These are phyloP conservation scores for Russula olivacea DNA, from an alignment of 768 basidiomycete genomes.

Conservation along the genomic window DNA sequence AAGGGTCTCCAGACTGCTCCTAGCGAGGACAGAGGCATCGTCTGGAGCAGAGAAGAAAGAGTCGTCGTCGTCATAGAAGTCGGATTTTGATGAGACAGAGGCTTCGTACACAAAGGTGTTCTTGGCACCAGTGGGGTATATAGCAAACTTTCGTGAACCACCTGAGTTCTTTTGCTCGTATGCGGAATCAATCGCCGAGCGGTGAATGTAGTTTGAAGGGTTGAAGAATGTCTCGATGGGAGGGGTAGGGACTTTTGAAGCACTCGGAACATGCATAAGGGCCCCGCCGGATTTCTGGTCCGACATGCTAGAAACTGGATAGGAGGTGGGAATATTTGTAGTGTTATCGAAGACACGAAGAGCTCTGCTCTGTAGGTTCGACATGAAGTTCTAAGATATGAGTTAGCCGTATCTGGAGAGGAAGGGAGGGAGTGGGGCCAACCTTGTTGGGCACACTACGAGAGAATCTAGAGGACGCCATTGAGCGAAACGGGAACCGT, in stretches of 20 bases:
- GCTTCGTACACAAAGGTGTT: slow-evolving; percentile 24
- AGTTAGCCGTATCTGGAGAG: slow-evolving; percentile 4
- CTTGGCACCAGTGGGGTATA: slow-evolving; percentile 23
- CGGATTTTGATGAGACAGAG: slow-evolving; percentile 24
- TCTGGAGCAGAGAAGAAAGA: slow-evolving; percentile 23
- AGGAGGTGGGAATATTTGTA: slow-evolving; percentile 13
- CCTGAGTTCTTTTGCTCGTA: slow-evolving; percentile 21
- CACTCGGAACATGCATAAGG: slow-evolving; percentile 10
- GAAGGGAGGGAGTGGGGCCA: neutral
- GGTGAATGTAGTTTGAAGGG: slow-evolving; percentile 17
- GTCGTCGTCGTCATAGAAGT: slow-evolving; percentile 22
- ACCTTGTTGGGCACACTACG: slow-evolving; percentile 25
- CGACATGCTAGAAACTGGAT: neutral
- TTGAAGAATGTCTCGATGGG: slow-evolving; percentile 19
- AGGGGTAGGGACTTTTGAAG: slow-evolving; percentile 11
- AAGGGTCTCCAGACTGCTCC: slow-evolving; percentile 24
- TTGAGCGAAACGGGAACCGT: neutral
- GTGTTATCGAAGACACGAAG: slow-evolving; percentile 21
- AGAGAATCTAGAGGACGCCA: slow-evolving; percentile 23
- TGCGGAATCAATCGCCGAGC: slow-evolving; percentile 18
- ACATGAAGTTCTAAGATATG: slow-evolving; percentile 21
- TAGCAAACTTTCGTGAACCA: slow-evolving; percentile 19
- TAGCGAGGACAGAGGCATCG: slow-evolving; percentile 20
- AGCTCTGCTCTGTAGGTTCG: slow-evolving; percentile 17
- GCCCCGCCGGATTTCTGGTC: slow-evolving; percentile 12